A percentile compares a stretch with the other conserved stretches of the same genome.
Evolutionary conservation across 352 stramenopile genomes (phyloP).

Genomic region (Globisporangium perplexum): DNA sequence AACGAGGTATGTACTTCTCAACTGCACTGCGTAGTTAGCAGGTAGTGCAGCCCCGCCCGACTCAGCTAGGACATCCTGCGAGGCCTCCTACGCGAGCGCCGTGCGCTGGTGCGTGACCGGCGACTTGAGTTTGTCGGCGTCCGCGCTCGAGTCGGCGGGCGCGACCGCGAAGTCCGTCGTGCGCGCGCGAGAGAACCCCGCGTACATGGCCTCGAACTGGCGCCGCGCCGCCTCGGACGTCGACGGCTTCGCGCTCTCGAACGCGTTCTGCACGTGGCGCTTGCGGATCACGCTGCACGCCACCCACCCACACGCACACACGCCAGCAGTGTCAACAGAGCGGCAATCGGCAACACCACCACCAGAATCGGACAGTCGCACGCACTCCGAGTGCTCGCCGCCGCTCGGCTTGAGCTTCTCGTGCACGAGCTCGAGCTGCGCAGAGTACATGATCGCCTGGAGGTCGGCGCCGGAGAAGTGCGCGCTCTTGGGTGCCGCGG

Average conservation of each 20-base stretch:
- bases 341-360: background rate
- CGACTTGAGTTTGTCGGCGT: constrained; percentile 42
- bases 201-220: constrained; percentile 70
- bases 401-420: constrained; percentile 84
- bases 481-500: constrained; percentile 51
- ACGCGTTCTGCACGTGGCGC: constrained; percentile 55
- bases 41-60: too few species aligned
- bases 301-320: too few species aligned
- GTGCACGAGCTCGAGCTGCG: constrained; percentile 91
- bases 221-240: constrained; percentile 50
- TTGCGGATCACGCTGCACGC: constrained; percentile 40
- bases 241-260: constrained; percentile 61
- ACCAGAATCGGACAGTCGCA: background rate
- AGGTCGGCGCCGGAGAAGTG: constrained; percentile 92
- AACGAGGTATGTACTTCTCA: too few species aligned
- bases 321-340: too few species aligned
- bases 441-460: constrained; percentile 93
- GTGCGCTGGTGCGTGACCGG: constrained; percentile 63
- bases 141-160: constrained; percentile 35
- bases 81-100: constrained; percentile 46
- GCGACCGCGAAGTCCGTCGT: constrained; percentile 68
- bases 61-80: too few species aligned
- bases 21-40: too few species aligned
- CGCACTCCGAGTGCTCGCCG: constrained; percentile 42
- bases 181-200: constrained; percentile 57